Percentiles rank a stretch among this genome's conserved stretches.
These are phyloP conservation scores for Farysia itapuensis DNA, from an alignment of 1,284 basidiomycete species.

Conservation along the genomic window DNA sequence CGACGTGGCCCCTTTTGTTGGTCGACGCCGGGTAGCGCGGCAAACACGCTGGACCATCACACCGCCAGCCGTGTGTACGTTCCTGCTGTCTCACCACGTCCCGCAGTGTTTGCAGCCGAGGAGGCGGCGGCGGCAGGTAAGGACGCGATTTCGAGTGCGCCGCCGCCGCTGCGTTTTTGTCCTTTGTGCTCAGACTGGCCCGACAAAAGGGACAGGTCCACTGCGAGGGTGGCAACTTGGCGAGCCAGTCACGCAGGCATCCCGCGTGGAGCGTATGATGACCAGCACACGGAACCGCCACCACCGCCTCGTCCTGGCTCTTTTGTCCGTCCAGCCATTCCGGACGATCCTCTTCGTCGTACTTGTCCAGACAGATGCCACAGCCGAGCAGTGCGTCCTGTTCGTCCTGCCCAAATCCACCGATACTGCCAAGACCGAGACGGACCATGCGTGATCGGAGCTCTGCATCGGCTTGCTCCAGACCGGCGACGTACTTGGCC, in stretches of 20 bases:
- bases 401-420: slow-evolving; percentile 20
- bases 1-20: slow-evolving; percentile 11
- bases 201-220: slow-evolving; percentile 58
- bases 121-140: no score
- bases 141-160: no score
- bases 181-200: slow-evolving; percentile 13
- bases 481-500: slow-evolving; percentile 32
- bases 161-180: no score
- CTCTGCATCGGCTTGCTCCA: slow-evolving; percentile 55
- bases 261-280: slow-evolving; percentile 52
- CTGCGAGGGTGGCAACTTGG: slow-evolving; percentile 36
- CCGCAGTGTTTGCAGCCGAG: slow-evolving; percentile 16
- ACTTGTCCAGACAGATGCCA: slow-evolving; percentile 52
- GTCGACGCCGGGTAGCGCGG: slow-evolving; percentile 34
- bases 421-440: slow-evolving; percentile 49
- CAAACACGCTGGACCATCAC: slow-evolving; percentile 50
- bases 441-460: slow-evolving; percentile 52
- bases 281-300: slow-evolving; percentile 51
- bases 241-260: slow-evolving; percentile 53
- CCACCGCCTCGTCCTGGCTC: slow-evolving; percentile 44
- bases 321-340: slow-evolving; percentile 46
- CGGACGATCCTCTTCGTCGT: slow-evolving; percentile 47
- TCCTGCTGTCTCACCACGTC: slow-evolving; percentile 48
- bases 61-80: slow-evolving; percentile 40
- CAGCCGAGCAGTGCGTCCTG: slow-evolving; percentile 41